Evolutionary conservation across 768 basidiomycete genomes (phyloP).

Genomic region (Tylopilus sp.): DNA sequence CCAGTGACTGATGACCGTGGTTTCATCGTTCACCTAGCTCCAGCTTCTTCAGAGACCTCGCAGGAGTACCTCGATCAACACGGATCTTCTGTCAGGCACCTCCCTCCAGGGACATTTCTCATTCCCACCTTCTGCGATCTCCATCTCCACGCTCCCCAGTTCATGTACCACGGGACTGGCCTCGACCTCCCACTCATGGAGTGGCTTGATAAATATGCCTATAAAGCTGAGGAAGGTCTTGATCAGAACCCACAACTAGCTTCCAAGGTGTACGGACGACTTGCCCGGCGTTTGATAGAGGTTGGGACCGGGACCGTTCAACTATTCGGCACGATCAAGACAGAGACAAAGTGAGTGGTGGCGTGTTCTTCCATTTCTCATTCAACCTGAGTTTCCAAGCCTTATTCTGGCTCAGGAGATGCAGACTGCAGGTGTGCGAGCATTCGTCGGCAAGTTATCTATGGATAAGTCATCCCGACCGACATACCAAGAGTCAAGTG

Average conservation of each 20-base stretch:
- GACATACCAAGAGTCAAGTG: constrained; percentile 65
- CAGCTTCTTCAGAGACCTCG: constrained; percentile 36
- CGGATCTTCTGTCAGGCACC: constrained; percentile 18
- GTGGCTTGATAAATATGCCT: constrained; percentile 82
- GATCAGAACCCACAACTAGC: constrained; percentile 64
- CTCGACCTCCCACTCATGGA: constrained; percentile 81
- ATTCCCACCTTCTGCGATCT: constrained; percentile 81
- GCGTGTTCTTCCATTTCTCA: neutral
- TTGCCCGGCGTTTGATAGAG: constrained; percentile 64
- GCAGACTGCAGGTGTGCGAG: constrained; percentile 68
- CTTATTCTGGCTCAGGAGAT: constrained; percentile 75
- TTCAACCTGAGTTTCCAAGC: constrained; percentile 35
- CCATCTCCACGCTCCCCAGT: constrained; percentile 88
- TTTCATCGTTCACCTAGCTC: constrained; percentile 49
- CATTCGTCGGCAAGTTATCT: constrained; percentile 85
- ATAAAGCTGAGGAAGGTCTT: constrained; percentile 73
- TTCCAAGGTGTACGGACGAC: constrained; percentile 58
- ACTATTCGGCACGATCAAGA: constrained; percentile 81
- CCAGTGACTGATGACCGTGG: constrained; percentile 40
- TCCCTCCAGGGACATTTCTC: constrained; percentile 60
- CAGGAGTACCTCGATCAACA: constrained; percentile 27
- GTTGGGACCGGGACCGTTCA: constrained; percentile 75
- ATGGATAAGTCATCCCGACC: constrained; percentile 80
- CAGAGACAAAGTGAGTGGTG: constrained; percentile 69
- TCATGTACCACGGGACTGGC: constrained; percentile 83